A percentile compares a stretch with the other conserved stretches of the same genome.
Conservation (phyloP, 2,329 filamentous ascomycete species). For the Cercospora nicotianae region DNA sequence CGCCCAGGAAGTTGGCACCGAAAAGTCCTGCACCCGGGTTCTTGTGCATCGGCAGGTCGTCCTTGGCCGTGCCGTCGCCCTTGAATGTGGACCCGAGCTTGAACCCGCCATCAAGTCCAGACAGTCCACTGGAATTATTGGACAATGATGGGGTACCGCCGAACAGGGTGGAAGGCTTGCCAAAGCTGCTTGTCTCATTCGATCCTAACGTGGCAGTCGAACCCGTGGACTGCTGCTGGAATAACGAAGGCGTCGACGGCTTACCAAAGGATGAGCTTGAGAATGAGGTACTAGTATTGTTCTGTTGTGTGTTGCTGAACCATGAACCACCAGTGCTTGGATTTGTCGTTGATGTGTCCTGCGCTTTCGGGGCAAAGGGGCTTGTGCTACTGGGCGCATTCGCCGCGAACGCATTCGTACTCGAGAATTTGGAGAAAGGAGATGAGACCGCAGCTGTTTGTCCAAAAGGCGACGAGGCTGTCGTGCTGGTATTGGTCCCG, state of each 20-base stretch:
- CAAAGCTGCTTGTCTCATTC: conserved; percentile 36
- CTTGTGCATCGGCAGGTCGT: conserved; percentile 56
- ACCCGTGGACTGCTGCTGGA: conserved; percentile 35
- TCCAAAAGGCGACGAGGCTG: conserved; percentile 26
- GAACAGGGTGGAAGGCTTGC: conserved; percentile 33
- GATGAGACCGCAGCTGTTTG: conserved; percentile 4
- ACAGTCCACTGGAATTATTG: conserved; percentile 34
- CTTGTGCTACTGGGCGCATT: neutral
- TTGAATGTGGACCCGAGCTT: conserved; percentile 69
- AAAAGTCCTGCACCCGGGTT: conserved; percentile 36
- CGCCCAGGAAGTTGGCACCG: conserved; percentile 29
- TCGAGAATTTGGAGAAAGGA: conserved; percentile 5
- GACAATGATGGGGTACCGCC: conserved; percentile 31
- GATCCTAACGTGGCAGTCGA: conserved; percentile 46
- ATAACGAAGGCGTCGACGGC: conserved; percentile 15
- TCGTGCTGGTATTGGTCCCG: neutral
- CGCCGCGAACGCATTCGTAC: neutral
- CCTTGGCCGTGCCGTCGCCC: conserved; percentile 60
- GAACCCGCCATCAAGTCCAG: conserved; percentile 53
- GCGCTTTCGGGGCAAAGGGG: neutral
- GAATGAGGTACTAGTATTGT: conserved; percentile 18
- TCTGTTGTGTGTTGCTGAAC: conserved; percentile 7
- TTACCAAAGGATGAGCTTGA: conserved; percentile 22
- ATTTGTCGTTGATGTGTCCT: neutral
- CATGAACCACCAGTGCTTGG: neutral